Evolutionary conservation across 2,329 filamentous ascomycete species (phyloP), one percentile per base, ranked within the genome.

Genomic region (Ascochyta viciae-villosae): DNA sequence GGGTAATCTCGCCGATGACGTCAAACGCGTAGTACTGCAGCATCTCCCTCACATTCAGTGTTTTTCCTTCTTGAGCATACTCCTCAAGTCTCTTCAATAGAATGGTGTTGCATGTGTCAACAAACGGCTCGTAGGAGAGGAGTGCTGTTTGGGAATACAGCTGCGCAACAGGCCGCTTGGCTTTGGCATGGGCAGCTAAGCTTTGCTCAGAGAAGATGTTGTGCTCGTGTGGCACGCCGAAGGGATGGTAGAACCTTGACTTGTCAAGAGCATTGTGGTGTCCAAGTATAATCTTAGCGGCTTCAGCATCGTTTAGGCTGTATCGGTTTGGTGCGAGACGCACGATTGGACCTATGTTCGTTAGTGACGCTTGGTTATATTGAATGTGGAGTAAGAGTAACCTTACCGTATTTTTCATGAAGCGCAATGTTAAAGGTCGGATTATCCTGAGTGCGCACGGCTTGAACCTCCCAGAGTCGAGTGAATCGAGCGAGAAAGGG

Each of bases 1-100:
- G 78, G 0, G 80, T 83, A 16, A 85, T 81, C 34, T 80, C 75
- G 0, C 81, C 81, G 27, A 85, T 83, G 1, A 84, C 80, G 45
- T 84, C 80, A 38, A 82, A 81, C 0, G 79, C 80, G 50, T 78
- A 83, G 57, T 73, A 82, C 57, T 82, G 80, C 26, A 82, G 67
- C 76, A 77, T 80, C 43, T 77, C 70, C 4, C 64, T 63, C 37
- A 82, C 58, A 56, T 85, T 74, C 3, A 83, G 60, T 0, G 57
- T 49, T 3, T 69, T 43, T 1, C 38, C 26, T 39, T 66, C 46
- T 15, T 58, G 60, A 22, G 66, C 52, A 31, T 65, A 61, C 23
- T 72, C 62, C 5, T 50, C 45, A 55, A 80, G 68, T 8, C 65
- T 61, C 0, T 66, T 57, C 16, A 76, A 50, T 24, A 80, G 73